Base-by-base conservation (phyloP, 139 green algal genomes). In the Chlamydomonas eustigma region DNA sequence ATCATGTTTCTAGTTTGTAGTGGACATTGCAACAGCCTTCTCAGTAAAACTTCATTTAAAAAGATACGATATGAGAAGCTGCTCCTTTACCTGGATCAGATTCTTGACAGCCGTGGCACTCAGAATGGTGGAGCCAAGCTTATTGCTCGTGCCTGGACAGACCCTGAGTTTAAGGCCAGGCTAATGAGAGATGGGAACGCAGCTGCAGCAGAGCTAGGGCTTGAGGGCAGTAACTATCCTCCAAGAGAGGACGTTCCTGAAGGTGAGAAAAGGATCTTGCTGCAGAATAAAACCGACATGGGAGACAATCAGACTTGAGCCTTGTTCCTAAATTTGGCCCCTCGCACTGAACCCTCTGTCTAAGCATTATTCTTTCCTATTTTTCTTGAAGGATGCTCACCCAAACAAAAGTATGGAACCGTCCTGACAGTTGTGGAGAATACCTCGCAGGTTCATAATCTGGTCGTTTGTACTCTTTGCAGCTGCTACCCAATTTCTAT, bases 391-490 rank as follows among this genome's bases (percentile, higher is more conserved):
- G n/a, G n/a, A n/a, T n/a, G n/a, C n/a, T n/a, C n/a, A n/a, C n/a
- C n/a, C n/a, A n/a, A n/a, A n/a, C n/a, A n/a, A n/a, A n/a, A n/a
- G n/a, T n/a, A n/a, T n/a, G 38, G 70, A 6, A 37, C 70, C 35
- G 4, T 82, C 18, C 75, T 89, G 37, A 84, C 76, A 18, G 85
- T 75, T 5, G 74, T 89, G 65, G 85, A 86, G 51, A 87, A 89
- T 63, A 85, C 78, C 18, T 33, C 38, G 18, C 44, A 75, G 31
- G 79, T 86, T 0, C 81, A 89, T 80, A 86, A 89, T 51, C 37
- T 89, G 34, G 50, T 89, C 2, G 85, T 89, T 31, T 89, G 84
- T 67, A 89, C 85, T 3, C 80, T 89, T 32, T 89, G 85, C 78
- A 79, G 71, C 63, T 84, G 84, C 80, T 88, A 88, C 64, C 84